These are phyloP conservation scores for Aspergillus pseudoviridinutans DNA, from an alignment of 2,329 filamentous ascomycete species.

Conservation along the genomic window DNA sequence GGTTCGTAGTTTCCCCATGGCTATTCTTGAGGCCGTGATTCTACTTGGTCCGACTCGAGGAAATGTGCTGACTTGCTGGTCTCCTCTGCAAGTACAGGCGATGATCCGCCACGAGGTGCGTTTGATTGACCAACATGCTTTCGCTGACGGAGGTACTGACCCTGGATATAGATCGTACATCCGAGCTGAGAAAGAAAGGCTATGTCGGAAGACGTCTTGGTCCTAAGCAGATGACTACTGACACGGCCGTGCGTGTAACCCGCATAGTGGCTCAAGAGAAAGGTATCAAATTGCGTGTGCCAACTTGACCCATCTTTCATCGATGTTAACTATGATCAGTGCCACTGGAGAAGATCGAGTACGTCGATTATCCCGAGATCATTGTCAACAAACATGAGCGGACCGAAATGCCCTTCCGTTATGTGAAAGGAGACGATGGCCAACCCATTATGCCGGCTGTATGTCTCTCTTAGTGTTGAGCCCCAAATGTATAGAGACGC, in stretches of 20 bases:
- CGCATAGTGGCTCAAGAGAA: conserved; percentile 81
- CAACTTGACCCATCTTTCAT: background rate
- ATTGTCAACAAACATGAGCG: conserved; percentile 87
- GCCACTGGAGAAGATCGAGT: conserved; percentile 72
- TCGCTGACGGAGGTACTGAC: conserved; percentile 4
- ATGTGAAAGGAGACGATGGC: conserved; percentile 71
- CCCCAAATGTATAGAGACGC: conserved; percentile 12
- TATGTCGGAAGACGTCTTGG: conserved; percentile 84
- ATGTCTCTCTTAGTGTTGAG: conserved; percentile 29
- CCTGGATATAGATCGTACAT: conserved; percentile 71
- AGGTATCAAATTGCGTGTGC: conserved; percentile 46
- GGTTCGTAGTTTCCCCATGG: conserved; percentile 51
- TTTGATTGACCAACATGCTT: conserved; percentile 9
- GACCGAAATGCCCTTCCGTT: conserved; percentile 97
- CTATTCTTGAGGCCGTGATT: background rate
- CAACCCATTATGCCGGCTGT: conserved; percentile 90
- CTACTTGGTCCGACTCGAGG: background rate
- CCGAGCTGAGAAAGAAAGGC: conserved; percentile 90
- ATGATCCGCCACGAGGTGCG: conserved; percentile 87
- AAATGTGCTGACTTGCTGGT: conserved; percentile 5
- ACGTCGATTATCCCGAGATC: conserved; percentile 84
- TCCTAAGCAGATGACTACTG: conserved; percentile 95
- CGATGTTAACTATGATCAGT: conserved; percentile 48
- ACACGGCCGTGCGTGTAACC: conserved; percentile 92
- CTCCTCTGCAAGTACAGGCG: conserved; percentile 54